Evolutionary conservation across 75 land plant species (phyloP), one percentile per base, ranked within the genome.

Genomic region (Pinus taeda): DNA sequence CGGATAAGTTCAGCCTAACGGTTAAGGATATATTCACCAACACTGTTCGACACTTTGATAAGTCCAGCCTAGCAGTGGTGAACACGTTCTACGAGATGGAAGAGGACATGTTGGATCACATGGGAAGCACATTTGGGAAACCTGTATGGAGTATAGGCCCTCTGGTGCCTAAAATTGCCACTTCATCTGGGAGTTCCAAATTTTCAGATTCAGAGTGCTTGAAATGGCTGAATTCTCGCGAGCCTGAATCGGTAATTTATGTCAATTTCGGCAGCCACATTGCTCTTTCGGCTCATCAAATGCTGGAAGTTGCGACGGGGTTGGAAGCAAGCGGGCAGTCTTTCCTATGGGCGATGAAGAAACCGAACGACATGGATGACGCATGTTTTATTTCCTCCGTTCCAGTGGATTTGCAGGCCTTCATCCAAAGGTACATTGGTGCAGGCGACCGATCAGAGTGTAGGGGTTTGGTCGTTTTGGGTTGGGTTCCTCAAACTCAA

Each of bases 261-360:
- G 53, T 82, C 18, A 39, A 73, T 49, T 82, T 85, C 57, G 87
- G 87, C 24, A 85, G 87, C 76, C 17, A 65, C 17, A 71, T 66
- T 18, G 18, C 39, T 1, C 39, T 60, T 2, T 74, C 75, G 59
- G 18, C 26, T 33, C 56, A 60, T 37, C 81, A 85, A 69, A 24
- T 71, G 18, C 26, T 11, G 21, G 87, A 79, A 62, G 42, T 85
- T 36, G 78, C 59, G 9, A 55, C 18, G 21, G 85, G 78, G 4
- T 61, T 85, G 6, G 81, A 85, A 58, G 57, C 61, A 58, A 73
- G 81, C 74, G 69, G 75, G 1, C 78, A 57, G 20, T 64, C 74
- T 42, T 82, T 85, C 73, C 29, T 85, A 58, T 85, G 84, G 87
- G 79, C 39, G 33, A 49, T 71, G 26, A 77, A 77, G 67, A 29